Conservation (phyloP, 768 basidiomycete genomes). For the Chiua virens region DNA sequence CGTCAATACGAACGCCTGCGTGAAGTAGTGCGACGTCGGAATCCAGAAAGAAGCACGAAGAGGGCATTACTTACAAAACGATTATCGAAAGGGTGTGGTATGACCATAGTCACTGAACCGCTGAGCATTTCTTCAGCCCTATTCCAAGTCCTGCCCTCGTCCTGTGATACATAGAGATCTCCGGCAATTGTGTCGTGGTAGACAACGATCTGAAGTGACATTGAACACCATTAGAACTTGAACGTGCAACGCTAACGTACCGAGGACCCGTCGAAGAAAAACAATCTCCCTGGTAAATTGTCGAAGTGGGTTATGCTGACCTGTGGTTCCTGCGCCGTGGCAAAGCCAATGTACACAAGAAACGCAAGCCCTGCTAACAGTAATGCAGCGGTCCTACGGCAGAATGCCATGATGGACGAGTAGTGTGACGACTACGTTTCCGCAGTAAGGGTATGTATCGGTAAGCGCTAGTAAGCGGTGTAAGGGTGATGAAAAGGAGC, state of each 20-base stretch:
- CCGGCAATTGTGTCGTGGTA: constrained; percentile 76
- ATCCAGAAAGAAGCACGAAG: neutral
- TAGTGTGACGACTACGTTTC: constrained; percentile 11
- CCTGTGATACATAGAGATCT: constrained; percentile 71
- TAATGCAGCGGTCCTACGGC: constrained; percentile 26
- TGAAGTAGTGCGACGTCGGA: neutral
- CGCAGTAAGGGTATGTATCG: constrained; percentile 3
- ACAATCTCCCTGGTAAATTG: constrained; percentile 72
- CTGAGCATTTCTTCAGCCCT: constrained; percentile 48
- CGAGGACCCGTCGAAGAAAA: constrained; percentile 92
- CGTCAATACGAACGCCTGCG: constrained; percentile 86
- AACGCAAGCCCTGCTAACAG: constrained; percentile 27
- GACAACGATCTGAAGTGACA: constrained; percentile 53
- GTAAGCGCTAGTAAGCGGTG: neutral
- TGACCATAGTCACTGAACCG: constrained; percentile 66
- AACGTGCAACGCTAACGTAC: constrained; percentile 49
- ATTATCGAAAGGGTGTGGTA: constrained; percentile 87
- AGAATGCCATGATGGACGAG: constrained; percentile 28
- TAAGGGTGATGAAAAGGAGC: neutral
- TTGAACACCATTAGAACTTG: neutral
- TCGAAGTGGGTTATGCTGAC: constrained; percentile 54
- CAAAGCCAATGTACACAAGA: constrained; percentile 19
- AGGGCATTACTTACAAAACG: constrained; percentile 51
- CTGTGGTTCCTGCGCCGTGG: constrained; percentile 46
- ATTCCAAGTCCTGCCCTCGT: constrained; percentile 82